phyloP scores from a whole-genome alignment of 257 asterid species.

The Paulownia fortunei region DNA sequence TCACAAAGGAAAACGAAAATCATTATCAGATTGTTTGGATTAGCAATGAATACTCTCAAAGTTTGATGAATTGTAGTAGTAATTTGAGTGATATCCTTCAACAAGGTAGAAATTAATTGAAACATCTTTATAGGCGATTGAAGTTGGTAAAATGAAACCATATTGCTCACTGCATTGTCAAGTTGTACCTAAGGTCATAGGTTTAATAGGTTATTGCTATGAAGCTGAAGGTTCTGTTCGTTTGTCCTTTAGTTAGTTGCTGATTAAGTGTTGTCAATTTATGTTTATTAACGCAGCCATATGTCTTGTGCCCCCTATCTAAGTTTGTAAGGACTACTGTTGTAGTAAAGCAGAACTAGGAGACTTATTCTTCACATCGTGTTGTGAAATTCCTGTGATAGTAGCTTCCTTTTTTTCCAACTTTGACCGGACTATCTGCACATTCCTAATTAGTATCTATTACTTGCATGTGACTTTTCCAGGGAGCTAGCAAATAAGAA shows the following conservation, averaged over 20 bases:
- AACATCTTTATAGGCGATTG: background rate
- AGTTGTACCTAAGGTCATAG: background rate
- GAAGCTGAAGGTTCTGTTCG: background rate
- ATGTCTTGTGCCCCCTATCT: background rate
- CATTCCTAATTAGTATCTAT: background rate
- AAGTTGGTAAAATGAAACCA: background rate
- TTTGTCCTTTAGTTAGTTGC: background rate
- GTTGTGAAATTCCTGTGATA: background rate
- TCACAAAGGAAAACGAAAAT: background rate
- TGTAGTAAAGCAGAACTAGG: slow-evolving; percentile 6
- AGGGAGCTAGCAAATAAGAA: slow-evolving; percentile 33
- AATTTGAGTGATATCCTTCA: background rate
- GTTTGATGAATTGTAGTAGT: background rate
- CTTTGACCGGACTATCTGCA: background rate
- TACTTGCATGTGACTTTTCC: slow-evolving; percentile 25
- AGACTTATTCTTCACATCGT: background rate
- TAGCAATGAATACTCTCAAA: background rate
- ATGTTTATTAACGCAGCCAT: background rate
- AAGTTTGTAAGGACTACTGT: background rate
- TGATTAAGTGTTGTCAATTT: background rate
- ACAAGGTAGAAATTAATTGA: background rate
- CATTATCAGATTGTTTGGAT: background rate
- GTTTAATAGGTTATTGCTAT: background rate
- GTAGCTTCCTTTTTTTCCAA: background rate
- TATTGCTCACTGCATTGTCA: background rate